Conservation (phyloP, 2,329 filamentous ascomycete species). For the Cercospora sp. region DNA sequence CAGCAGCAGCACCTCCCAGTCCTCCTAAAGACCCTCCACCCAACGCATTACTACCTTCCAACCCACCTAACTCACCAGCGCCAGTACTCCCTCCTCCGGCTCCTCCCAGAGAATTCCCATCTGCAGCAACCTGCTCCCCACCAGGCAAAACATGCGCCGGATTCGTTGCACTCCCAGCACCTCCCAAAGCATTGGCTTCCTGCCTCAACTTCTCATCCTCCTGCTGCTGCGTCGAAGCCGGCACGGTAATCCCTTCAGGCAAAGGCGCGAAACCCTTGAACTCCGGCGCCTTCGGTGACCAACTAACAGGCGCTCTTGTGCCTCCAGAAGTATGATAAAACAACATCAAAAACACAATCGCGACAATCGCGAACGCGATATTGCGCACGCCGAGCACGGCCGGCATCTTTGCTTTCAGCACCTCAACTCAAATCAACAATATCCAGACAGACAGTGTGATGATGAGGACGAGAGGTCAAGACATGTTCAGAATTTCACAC, state of each 20-base stretch:
- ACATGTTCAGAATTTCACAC: neutral
- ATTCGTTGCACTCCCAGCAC: neutral
- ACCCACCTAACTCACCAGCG: neutral
- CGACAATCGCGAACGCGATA: neutral
- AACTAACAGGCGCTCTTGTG: neutral
- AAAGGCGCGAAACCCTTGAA: slow-evolving; percentile 11
- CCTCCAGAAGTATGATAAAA: slow-evolving; percentile 10
- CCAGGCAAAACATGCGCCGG: slow-evolving; percentile 7
- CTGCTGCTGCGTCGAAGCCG: neutral
- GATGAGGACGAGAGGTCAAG: neutral
- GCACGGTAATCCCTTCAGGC: slow-evolving; percentile 1
- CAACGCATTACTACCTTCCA: neutral
- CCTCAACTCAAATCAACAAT: neutral
- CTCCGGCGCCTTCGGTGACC: slow-evolving; percentile 1
- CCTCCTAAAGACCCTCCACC: neutral
- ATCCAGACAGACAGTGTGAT: too few relatives aligned
- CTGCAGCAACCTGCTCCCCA: neutral
- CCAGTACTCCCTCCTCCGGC: neutral
- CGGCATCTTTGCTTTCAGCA: neutral
- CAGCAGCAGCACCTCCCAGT: neutral
- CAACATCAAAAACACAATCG: neutral
- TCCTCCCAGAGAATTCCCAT: neutral
- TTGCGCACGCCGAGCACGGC: slow-evolving; percentile 6
- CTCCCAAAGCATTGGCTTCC: neutral
- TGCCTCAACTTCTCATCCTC: neutral